These are phyloP conservation scores for Lentinula edodes DNA, from an alignment of 768 basidiomycete species.

Conservation along the genomic window DNA sequence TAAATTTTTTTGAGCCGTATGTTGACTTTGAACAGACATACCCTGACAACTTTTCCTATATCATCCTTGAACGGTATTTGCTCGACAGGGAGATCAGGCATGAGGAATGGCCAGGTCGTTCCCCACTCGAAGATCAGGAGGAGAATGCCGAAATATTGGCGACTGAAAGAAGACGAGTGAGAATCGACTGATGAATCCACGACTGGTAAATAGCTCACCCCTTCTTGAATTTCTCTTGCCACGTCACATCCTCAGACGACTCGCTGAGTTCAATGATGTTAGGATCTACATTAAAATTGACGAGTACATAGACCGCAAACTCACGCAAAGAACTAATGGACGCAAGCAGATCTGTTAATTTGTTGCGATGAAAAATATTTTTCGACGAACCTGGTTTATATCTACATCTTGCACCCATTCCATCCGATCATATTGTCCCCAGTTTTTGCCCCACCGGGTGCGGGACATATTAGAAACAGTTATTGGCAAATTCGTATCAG, in stretches of 20 bases:
- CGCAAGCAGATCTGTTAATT: background rate
- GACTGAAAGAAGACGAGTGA: conserved; percentile 3
- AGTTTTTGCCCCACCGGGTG: conserved; percentile 20
- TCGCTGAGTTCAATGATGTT: background rate
- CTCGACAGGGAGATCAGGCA: conserved; percentile 16
- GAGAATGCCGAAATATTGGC: conserved; percentile 16
- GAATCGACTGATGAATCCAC: background rate
- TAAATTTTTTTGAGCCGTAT: background rate
- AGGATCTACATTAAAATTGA: background rate
- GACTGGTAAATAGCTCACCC: background rate
- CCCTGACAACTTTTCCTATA: conserved; percentile 16
- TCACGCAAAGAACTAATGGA: conserved; percentile 10
- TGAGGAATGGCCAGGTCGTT: conserved; percentile 22
- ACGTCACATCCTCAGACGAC: conserved; percentile 9
- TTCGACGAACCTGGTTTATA: conserved; percentile 8
- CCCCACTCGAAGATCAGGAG: conserved; percentile 23
- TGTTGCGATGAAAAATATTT: background rate
- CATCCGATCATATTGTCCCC: conserved; percentile 18
- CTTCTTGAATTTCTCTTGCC: conserved; percentile 13
- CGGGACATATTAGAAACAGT: conserved; percentile 13
- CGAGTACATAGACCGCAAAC: background rate
- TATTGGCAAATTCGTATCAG: conserved; percentile 16
- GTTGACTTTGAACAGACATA: background rate
- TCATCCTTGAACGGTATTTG: conserved; percentile 19
- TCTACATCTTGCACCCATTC: conserved; percentile 17